A percentile compares a stretch with the other conserved stretches of the same genome.
phyloP scores from a whole-genome alignment of 208 protist genomes.

The Acanthamoeba triangularis region DNA sequence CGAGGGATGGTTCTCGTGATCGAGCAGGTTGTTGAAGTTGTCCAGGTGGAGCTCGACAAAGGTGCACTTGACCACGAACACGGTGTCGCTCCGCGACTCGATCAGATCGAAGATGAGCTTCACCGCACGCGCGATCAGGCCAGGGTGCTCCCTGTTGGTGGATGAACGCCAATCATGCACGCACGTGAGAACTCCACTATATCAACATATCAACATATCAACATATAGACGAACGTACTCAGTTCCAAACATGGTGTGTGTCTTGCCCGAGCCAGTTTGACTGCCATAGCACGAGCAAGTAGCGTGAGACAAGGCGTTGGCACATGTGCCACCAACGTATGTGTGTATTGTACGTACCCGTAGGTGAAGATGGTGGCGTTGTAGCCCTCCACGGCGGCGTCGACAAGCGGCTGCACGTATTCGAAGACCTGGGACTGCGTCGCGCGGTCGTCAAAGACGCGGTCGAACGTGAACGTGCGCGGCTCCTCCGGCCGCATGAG shows the following conservation, averaged over 20 bases:
- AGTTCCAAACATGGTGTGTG: conserved; percentile 59
- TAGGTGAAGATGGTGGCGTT: conserved; percentile 76
- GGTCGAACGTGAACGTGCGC: conserved; percentile 68
- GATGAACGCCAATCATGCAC: not conserved
- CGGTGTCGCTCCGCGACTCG: conserved; percentile 16
- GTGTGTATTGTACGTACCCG: too few relatives aligned
- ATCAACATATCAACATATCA: not conserved
- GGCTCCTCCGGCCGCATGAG: conserved; percentile 32
- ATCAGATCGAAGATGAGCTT: conserved; percentile 44
- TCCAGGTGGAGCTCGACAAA: conserved; percentile 70
- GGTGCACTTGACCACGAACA: conserved; percentile 63
- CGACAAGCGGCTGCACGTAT: conserved; percentile 23
- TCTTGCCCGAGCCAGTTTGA: conserved; percentile 75
- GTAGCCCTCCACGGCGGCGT: conserved; percentile 61
- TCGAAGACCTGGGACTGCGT: conserved; percentile 60
- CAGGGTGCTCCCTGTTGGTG: conserved; percentile 13
- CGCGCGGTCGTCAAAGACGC: conserved; percentile 48
- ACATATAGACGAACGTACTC: not conserved
- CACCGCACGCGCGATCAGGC: conserved; percentile 41
- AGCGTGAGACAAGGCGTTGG: not conserved
- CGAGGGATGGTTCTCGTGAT: conserved; percentile 38
- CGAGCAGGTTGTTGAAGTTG: conserved; percentile 64
- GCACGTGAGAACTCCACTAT: not conserved
- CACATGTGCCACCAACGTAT: too few relatives aligned
- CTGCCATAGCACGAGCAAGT: not conserved